Base-by-base conservation (phyloP, 768 basidiomycete genomes). In the Antrodiella citrinella region DNA sequence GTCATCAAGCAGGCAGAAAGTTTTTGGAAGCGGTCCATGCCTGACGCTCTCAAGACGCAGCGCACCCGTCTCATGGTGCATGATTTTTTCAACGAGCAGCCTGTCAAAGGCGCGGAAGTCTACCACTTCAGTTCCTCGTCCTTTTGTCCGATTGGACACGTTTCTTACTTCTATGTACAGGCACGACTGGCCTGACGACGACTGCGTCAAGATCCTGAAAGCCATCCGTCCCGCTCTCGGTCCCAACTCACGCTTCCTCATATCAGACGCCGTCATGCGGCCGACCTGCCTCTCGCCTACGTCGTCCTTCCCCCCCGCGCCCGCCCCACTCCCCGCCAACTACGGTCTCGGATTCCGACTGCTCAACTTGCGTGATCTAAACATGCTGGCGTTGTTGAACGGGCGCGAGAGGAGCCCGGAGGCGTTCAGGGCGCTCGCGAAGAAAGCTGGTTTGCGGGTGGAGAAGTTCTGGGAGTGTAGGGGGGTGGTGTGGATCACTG, bases 61-160 rank as follows among this genome's bases (percentile, higher is more conserved):
- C 48, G 51, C 15, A 44, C 51, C 1, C 4, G 20, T 20, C 23
- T 53, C 4, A 43, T 54, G 38, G 39, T 39, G 10, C 56, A 57
- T 21, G 49, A 56, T 20, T 56, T 56, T 41, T 56, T 56, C 52
- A 45, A n/a, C 10, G 39, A 47, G 20, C 52, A 56, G 41, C 55
- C 55, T 2, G 41, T 56, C 26, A 47, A 50, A 25, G 41, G 48
- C 25, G 54, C 54, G 2, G 51, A 49, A 9, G 51, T 52, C 13
- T 55, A 49, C 25, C 22, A 40, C n/a, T 48, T 55, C 35, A 47
- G 54, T 22, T 47, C 42, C 22, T 41, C 51, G 13, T 42, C 48
- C 49, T 54, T 12, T n/a, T n/a, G n/a, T n/a, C n/a, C n/a, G n/a
- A n/a, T n/a, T n/a, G n/a, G n/a, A n/a, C n/a, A n/a, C n/a, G n/a